Evolutionary conservation across 305 asterid species (phyloP).

Genomic region (Fraxinus paxiana): DNA sequence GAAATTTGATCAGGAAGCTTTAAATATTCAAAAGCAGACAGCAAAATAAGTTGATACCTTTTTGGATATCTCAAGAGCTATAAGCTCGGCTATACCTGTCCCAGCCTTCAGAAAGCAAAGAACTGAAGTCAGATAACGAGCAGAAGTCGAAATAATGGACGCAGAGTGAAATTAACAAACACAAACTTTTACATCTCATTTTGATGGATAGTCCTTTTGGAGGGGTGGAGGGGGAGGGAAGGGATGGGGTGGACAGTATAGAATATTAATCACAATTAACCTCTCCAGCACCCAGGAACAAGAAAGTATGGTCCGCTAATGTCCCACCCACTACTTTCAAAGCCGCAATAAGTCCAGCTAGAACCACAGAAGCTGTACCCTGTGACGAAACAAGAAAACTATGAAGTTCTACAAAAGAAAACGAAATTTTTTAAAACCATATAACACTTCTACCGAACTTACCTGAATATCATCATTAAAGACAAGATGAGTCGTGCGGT

Average conservation of each 20-base stretch:
- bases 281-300: conserved; percentile 99
- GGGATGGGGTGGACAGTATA: background rate
- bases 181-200: background rate
- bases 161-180: background rate
- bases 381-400: conserved; percentile 27
- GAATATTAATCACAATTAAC: conserved; percentile 32
- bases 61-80: conserved; percentile 79
- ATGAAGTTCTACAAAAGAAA: conserved; percentile 1
- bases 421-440: background rate
- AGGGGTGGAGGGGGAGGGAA: background rate
- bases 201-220: background rate
- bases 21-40: conserved; percentile 5
- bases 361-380: conserved; percentile 98
- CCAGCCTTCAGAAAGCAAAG: conserved; percentile 68
- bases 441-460: background rate
- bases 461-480: conserved; percentile 97
- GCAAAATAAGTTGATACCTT: conserved; percentile 42
- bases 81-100: conserved; percentile 97
- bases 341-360: conserved; percentile 77
- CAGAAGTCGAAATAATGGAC: conserved; percentile 9
- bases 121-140: background rate
- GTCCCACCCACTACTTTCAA: conserved; percentile 65
- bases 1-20: conserved; percentile 16
- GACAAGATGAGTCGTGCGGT: conserved; percentile 83
- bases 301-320: conserved; percentile 80